phyloP scores from a whole-genome alignment of 2,329 filamentous ascomycete species.

The Ophiocordyceps camponoti-leonardi region DNA sequence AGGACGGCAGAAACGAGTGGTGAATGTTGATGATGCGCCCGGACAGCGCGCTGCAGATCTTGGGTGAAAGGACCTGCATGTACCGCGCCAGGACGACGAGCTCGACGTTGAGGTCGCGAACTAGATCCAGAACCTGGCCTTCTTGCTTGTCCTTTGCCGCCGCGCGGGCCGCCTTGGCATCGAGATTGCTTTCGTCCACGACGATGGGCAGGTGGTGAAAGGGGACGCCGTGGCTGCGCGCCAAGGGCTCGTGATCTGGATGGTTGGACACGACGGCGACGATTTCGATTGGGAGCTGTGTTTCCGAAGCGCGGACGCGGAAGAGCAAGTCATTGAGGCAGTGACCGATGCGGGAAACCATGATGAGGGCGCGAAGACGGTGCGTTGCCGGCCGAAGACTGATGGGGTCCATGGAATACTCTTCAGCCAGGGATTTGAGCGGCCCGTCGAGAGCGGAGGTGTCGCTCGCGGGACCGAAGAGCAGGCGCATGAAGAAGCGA shows the following conservation, averaged over 20 bases:
- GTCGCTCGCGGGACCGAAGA: conserved; percentile 46
- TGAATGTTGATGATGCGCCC: conserved; percentile 88
- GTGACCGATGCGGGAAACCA: conserved; percentile 81
- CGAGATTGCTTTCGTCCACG: not conserved
- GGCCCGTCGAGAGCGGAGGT: conserved; percentile 27
- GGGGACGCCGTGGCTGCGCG: conserved; percentile 55
- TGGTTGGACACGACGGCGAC: conserved; percentile 74
- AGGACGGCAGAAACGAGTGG: conserved; percentile 70
- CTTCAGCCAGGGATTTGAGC: conserved; percentile 42
- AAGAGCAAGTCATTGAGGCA: conserved; percentile 74
- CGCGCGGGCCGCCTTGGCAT: conserved; percentile 36
- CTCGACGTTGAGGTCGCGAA: conserved; percentile 52
- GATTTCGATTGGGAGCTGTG: conserved; percentile 58
- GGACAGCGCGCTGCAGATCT: conserved; percentile 60
- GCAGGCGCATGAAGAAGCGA: conserved; percentile 79
- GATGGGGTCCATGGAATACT: conserved; percentile 53
- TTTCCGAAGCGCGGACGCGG: conserved; percentile 44
- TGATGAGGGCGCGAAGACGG: conserved; percentile 65
- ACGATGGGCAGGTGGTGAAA: conserved; percentile 73
- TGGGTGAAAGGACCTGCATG: conserved; percentile 72
- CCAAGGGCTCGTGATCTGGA: conserved; percentile 51
- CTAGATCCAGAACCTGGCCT: conserved; percentile 50
- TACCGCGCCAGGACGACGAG: conserved; percentile 69
- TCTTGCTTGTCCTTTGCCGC: conserved; percentile 67
- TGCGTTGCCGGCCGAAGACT: conserved; percentile 47